Base-by-base conservation (phyloP, 108 stramenopile genomes). In the Skeletonema costatum region DNA sequence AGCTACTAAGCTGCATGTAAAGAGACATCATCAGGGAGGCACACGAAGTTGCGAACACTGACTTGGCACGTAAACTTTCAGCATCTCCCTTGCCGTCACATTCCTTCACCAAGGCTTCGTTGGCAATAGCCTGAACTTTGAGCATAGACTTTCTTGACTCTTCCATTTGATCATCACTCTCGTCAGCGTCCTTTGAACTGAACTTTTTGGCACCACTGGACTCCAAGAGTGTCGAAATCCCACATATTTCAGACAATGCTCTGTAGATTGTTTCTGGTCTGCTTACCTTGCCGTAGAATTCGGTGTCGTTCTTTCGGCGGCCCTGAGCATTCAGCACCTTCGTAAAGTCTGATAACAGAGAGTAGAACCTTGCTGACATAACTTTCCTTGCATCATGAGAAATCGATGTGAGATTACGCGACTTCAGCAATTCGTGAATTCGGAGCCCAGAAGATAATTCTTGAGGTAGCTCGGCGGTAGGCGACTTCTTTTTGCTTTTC, bases 331-430 rank as follows among this genome's bases (percentile, higher is more conserved):
- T 69, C 35, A 83, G 50, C 2, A 42, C 68, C 13, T 72, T 64
- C 59, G 48, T 51, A n/a, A 74, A 80, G 32, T 93, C 93, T 9
- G 90, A 78, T 11, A 92, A 64, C 32, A 91, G 71, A 3, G 90
- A 91, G 78, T 84, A 95, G 70, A 89, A 95, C 48, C 90, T 82
- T 14, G 90, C 77, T 13, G 93, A 87, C 59, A 89, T 62, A n/a
- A 89, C 70, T 29, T 76, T 63, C 30, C 93, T 81, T 16, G 86
- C 60, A n/a, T 64, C 29, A 60, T 84, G 66, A 16, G 89, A 73
- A 51, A 81, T 66, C 5, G 66, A 61, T 17, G 38, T 46, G 8
- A 74, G 32, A 14, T 36, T 46, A 17, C 63, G 60, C 13, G 74
- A 64, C 6, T 56, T 32, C 10, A 78, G 65, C 32, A 76, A 42